Base-by-base conservation (phyloP, 2,329 filamentous ascomycete genomes). In the Neodidymelliopsis sp. region DNA sequence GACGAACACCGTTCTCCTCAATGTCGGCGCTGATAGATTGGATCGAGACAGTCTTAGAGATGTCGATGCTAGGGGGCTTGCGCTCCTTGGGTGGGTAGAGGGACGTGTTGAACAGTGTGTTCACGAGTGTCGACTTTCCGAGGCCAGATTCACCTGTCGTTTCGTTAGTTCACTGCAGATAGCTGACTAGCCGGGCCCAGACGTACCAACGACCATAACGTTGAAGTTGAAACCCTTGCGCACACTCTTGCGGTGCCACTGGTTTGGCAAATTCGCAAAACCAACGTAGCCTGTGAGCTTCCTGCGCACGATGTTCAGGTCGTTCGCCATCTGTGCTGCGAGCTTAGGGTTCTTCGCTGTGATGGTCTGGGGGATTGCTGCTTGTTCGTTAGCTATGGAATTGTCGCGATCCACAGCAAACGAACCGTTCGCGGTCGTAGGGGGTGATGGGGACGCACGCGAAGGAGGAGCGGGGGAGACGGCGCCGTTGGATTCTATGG, bases 211-310 rank as follows among this genome's bases (percentile, higher is more conserved):
- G 77, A 99, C 94, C 94, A 99, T 99, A 65, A 99, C 94, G 75
- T 99, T 99, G 84, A 99, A 99, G 85, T 97, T 99, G 85, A 99
- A 99, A 56, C 94, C 94, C 80, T 99, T 99, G 74, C 94, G 91
- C 70, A 99, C 94, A 85, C 92, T 97, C 88, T 99, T 99, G 77
- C 94, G 93, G 83, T 99, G 94, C 94, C 94, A 99, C 80, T 99
- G 94, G 81, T 99, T 99, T 59, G 94, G 94, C 73, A 99, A 79
- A 76, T 99, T 99, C 76, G 94, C 94, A 72, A 99, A 99, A 62
- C 94, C 94, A 70, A 99, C 94, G 70, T 97, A 99, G 72, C 94
- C 94, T 39, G 94, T 97, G 73, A 99, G 82, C 83, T 99, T 99
- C 77, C 94, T 86, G 77, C 94, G 90, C 68, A 99, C 93, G 75